phyloP scores from a whole-genome alignment of 345 rosid genomes.

The Citrus unshiu region DNA sequence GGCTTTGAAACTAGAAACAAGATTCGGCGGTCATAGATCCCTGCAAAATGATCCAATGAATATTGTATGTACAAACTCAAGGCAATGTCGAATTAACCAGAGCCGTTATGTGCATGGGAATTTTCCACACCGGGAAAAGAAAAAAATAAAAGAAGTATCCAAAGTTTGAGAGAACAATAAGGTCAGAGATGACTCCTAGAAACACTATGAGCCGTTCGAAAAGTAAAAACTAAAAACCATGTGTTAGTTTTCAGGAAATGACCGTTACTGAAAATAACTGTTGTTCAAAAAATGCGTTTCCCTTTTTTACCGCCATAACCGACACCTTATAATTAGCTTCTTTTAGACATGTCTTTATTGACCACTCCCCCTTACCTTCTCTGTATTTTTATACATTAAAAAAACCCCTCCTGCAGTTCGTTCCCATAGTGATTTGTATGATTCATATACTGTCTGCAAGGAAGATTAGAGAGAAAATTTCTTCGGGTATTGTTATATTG shows the following conservation, averaged over 20 bases:
- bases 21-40: too few species aligned
- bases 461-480: not conserved
- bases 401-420: not conserved
- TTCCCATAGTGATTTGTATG: not conserved
- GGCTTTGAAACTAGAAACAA: too few species aligned
- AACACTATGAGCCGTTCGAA: slow-evolving; percentile 1
- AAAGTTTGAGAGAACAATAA: not conserved
- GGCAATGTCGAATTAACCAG: not conserved
- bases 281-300: not conserved
- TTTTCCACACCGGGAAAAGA: not conserved
- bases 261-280: not conserved
- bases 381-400: not conserved
- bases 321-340: not conserved
- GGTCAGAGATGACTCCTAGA: not conserved
- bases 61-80: too few species aligned
- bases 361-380: not conserved
- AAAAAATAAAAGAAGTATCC: not conserved
- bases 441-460: not conserved
- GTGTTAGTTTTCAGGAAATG: not conserved
- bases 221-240: not conserved
- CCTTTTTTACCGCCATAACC: not conserved
- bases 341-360: not conserved
- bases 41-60: too few species aligned
- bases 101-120: not conserved
- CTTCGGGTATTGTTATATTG: not conserved